Evolutionary conservation across 2,329 filamentous ascomycete genomes (phyloP).

Genomic region (Colletotrichum noveboracense): DNA sequence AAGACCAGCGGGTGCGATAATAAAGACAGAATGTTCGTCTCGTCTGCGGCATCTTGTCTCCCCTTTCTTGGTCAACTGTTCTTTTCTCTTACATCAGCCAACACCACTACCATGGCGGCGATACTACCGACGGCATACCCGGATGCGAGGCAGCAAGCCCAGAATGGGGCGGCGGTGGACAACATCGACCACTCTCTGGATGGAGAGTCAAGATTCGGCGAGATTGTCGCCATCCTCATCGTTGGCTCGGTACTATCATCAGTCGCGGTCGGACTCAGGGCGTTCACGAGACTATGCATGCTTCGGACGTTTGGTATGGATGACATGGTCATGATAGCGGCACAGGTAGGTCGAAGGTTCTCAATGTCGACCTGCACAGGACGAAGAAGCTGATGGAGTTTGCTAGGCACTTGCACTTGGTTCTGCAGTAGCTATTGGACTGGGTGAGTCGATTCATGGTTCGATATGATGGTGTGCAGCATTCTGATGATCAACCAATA

Average conservation of each 20-base stretch:
- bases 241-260: conserved; percentile 26
- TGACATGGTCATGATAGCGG: conserved; percentile 26
- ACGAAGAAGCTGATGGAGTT: not conserved
- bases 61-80: not conserved
- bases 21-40: not conserved
- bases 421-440: conserved; percentile 26
- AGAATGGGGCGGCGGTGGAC: not conserved
- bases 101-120: not conserved
- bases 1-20: not conserved
- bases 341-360: conserved; percentile 14
- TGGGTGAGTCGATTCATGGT: conserved; percentile 17
- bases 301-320: conserved; percentile 28
- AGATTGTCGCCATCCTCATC: conserved; percentile 26
- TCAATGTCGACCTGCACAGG: not conserved
- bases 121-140: not conserved
- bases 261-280: conserved; percentile 24
- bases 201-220: conserved; percentile 22
- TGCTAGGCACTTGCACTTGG: conserved; percentile 22
- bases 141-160: not conserved
- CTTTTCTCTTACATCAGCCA: not conserved
- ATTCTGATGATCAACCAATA: not conserved
- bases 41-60: not conserved
- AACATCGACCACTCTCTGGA: conserved; percentile 24
- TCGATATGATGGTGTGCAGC: not conserved
- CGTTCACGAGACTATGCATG: conserved; percentile 25